Base-by-base conservation (phyloP, 1,284 basidiomycete genomes). In the Naganishia liquefaciens region DNA sequence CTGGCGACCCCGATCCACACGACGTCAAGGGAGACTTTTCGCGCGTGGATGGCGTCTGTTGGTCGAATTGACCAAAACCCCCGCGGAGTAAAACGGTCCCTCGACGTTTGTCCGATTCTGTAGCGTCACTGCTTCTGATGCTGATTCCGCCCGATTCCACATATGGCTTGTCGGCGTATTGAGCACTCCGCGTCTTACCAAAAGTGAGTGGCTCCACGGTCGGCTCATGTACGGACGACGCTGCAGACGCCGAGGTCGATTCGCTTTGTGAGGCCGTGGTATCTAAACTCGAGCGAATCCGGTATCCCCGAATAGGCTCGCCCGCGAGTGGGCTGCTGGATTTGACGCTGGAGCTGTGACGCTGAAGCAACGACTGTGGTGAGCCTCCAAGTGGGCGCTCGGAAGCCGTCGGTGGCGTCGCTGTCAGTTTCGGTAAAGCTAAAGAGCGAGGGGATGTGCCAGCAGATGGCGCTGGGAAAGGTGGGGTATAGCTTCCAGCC, bases 11-110 rank as follows among this genome's bases (percentile, higher is more conserved):
- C n/a, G 60, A 46, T 21, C 50, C 44, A 15, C 11, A 15, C 1
- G 53, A 10, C 0, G 47, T 27, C 23, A 37, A 21, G 1, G 46
- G 39, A 9, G 61, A 40, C 37, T 61, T 54, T 28, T 54, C 62
- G 4, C 57, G 40, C 5, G 43, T 25, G 11, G 58, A 46, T 25
- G 53, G 21, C 15, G 46, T 44, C 11, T 55, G 17, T 11, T 44
- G 52, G 19, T 25, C 55, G 28, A 65, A 60, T 28, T 67, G 66
- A 5, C 50, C 53, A 27, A 79, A 79, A n/a, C 77, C 77, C 10
- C 77, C 77, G n/a, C 76, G 71, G 1, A 78, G 70, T 13, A 78
- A 70, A 2, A 79, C 76, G 0, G 77, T 76, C 5, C 74, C 75
- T n/a, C 76, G 71, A 6, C 73, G 64, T 28, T 61, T 66, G 21